phyloP scores from a whole-genome alignment of 495 filamentous ascomycete genomes.

The Trichoderma virens region DNA sequence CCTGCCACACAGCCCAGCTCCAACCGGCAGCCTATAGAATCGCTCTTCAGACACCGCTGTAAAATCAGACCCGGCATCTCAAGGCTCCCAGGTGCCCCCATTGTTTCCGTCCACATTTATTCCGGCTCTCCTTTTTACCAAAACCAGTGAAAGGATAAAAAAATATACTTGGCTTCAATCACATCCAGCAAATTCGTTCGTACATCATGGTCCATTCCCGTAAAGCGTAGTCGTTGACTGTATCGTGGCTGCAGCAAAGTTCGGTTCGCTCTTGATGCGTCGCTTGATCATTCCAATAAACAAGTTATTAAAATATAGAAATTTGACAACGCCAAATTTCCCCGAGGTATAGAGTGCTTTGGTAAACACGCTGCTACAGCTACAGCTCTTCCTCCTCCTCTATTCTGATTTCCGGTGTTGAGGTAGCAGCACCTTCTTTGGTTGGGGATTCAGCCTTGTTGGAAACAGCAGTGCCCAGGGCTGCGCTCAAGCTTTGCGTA shows the following conservation, averaged over 20 bases:
- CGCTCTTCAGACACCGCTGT: not conserved
- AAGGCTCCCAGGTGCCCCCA: not conserved
- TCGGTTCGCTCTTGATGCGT: not conserved
- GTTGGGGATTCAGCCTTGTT: not conserved
- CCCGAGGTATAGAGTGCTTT: not conserved
- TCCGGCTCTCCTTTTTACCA: not conserved
- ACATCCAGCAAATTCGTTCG: not conserved
- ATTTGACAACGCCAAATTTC: not conserved
- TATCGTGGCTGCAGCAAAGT: not conserved
- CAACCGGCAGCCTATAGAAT: not conserved
- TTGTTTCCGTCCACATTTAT: slow-evolving; percentile 1
- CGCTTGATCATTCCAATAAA: slow-evolving; percentile 6
- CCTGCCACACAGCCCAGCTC: not conserved
- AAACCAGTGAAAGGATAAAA: not conserved
- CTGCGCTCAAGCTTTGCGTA: slow-evolving; percentile 9
- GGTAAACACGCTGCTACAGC: not conserved
- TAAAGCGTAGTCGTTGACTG: not conserved
- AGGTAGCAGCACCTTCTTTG: not conserved
- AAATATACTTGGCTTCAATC: not conserved
- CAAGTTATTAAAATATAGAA: not conserved
- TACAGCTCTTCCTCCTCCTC: slow-evolving; percentile 11
- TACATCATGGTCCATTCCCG: slow-evolving; percentile 2
- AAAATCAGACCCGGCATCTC: not conserved
- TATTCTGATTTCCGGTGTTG: slow-evolving; percentile 2
- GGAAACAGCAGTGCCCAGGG: not conserved